phyloP scores from a whole-genome alignment of 805 yeast genomes.

The Candida koratica region DNA sequence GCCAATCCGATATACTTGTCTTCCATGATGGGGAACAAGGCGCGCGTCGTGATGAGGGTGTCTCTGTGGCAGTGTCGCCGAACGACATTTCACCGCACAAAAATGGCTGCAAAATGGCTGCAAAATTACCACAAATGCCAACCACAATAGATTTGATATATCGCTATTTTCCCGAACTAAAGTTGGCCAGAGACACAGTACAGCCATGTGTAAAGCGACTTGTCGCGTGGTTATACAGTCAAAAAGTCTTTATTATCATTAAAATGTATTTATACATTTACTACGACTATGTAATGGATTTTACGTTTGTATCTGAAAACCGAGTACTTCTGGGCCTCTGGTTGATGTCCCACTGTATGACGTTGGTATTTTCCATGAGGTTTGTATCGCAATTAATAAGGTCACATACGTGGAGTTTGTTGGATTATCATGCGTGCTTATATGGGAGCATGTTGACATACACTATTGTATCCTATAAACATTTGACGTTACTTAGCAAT shows the following conservation, averaged over 20 bases:
- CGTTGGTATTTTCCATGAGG: conserved; percentile 4
- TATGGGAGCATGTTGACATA: conserved; percentile 17
- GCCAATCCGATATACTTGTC: conserved; percentile 88
- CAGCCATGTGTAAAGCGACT: neutral
- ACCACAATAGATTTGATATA: neutral
- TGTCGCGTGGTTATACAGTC: neutral
- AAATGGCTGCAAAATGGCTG: conserved; percentile 1
- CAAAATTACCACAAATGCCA: conserved; percentile 1
- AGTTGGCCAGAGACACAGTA: neutral
- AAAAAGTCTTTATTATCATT: conserved; percentile 1
- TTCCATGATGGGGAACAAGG: conserved; percentile 42
- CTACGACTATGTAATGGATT: conserved; percentile 3
- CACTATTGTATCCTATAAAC: conserved; percentile 19
- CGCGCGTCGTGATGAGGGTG: no score
- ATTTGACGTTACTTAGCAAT: conserved; percentile 5
- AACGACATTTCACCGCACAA: no score
- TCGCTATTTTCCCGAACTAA: conserved; percentile 7
- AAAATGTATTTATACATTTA: conserved; percentile 2
- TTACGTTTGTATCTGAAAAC: neutral
- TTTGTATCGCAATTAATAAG: neutral
- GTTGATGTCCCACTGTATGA: conserved; percentile 12
- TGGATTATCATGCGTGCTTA: conserved; percentile 13
- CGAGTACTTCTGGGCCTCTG: conserved; percentile 11
- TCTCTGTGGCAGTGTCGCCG: no score
- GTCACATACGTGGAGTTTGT: neutral